A percentile compares a stretch with the other conserved stretches of the same genome.
Conservation (phyloP, 257 asterid genomes). For the Fraxinus pennsylvanica region DNA sequence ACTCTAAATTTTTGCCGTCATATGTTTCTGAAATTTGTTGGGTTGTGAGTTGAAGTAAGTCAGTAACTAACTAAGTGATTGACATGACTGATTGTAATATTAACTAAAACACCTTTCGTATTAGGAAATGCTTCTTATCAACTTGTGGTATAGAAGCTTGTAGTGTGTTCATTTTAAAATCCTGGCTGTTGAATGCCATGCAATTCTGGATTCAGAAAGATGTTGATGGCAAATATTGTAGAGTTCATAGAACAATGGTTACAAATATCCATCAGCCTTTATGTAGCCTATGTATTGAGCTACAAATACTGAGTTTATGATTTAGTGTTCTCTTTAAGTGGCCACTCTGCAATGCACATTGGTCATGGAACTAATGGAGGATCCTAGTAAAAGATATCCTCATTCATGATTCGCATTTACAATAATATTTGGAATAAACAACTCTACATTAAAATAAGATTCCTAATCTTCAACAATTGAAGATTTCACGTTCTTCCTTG, state of each 20-base stretch:
- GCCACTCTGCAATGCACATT: neutral
- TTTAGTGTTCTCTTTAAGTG: neutral
- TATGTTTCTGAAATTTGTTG: neutral
- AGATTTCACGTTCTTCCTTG: neutral
- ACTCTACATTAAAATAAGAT: neutral
- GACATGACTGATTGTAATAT: neutral
- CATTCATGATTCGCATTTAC: neutral
- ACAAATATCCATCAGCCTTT: neutral
- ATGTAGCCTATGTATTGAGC: neutral
- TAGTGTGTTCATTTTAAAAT: neutral
- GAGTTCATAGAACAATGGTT: neutral
- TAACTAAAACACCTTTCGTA: neutral
- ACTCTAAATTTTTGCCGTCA: neutral
- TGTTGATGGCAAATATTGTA: neutral
- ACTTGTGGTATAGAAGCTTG: neutral
- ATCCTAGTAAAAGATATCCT: neutral
- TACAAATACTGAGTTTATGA: neutral
- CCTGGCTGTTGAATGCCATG: neutral
- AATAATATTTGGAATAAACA: neutral
- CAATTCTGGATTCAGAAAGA: neutral
- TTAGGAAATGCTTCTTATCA: neutral
- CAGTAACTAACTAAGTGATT: neutral
- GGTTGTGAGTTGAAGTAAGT: neutral
- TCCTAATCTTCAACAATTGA: neutral
- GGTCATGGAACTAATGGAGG: neutral